Conservation (phyloP, 1,284 basidiomycete species). For the Vanrija sp. region DNA sequence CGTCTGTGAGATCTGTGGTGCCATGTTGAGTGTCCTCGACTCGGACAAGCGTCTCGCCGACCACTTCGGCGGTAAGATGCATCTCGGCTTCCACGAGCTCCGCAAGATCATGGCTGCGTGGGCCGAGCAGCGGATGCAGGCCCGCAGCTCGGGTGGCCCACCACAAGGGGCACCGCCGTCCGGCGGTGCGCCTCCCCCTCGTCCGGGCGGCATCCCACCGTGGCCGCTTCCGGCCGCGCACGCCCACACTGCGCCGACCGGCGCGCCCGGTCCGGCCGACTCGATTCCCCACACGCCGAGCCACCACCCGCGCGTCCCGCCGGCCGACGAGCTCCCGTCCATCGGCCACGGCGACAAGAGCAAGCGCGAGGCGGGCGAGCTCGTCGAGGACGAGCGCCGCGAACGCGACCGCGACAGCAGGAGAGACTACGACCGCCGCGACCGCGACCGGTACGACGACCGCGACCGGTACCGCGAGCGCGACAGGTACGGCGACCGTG, state of each 20-base stretch:
- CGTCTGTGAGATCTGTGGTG: constrained; percentile 98
- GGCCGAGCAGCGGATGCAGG: constrained; percentile 69
- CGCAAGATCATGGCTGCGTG: constrained; percentile 88
- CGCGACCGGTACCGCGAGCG: constrained; percentile 10
- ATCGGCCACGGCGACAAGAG: constrained; percentile 44
- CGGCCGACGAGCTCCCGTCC: constrained; percentile 14
- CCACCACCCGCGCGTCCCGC: constrained; percentile 14
- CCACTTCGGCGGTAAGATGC: constrained; percentile 99
- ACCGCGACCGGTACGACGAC: constrained; percentile 10
- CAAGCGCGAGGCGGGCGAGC: constrained; percentile 46
- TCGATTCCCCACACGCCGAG: constrained; percentile 1
- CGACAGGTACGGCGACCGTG: constrained; percentile 15
- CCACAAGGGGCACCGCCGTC: neutral
- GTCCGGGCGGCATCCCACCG: constrained; percentile 12
- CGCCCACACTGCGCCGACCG: constrained; percentile 47
- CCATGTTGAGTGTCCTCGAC: constrained; percentile 94
- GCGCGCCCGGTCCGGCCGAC: constrained; percentile 15
- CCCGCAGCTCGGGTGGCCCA: constrained; percentile 53
- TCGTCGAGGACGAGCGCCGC: constrained; percentile 46
- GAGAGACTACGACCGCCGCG: constrained; percentile 11
- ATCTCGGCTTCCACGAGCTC: constrained; percentile 95
- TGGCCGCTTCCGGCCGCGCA: constrained; percentile 21
- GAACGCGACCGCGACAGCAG: constrained; percentile 52
- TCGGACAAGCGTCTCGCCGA: constrained; percentile 98
- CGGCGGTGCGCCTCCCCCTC: constrained; percentile 1